Base-by-base conservation (phyloP, 441 rosid genomes). In the Capsella rubella region DNA sequence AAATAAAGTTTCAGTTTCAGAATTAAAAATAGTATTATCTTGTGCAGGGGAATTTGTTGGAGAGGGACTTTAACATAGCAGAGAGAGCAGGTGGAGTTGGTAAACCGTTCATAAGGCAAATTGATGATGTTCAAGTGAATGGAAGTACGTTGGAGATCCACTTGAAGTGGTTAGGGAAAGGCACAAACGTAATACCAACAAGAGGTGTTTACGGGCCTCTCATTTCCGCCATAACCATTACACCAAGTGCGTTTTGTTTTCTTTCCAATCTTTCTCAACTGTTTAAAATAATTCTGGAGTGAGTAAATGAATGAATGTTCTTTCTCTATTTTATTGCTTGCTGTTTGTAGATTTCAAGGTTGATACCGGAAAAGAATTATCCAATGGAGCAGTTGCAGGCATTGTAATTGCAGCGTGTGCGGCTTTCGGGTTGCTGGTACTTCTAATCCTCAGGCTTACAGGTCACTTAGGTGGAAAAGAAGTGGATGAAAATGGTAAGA, bases 131-230 rank as follows among this genome's bases (percentile, higher is more conserved):
- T 49, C 4, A 13, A 0, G 86, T 95, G 7, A 84, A 71, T 51
- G 89, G 86, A 16, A 86, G 82, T 80, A 93, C 99, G 16, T 31
- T 95, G 69, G 94, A 91, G 83, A 87, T 95, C 50, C 92, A 83
- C 75, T 78, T 95, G 40, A 79, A 79, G 31, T 95, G 99, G 98
- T 16, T 74, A 16, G 97, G 99, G 4, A 90, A 87, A 86, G 98
- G 99, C 50, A 93, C 98, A 14, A 85, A 71, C 14, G 76, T 81
- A 10, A 47, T 93, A 73, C 98, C 98, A 9, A 55, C 53, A 0
- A 63, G 91, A 71, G 94, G 96, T 45, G 91, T 86, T 46, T 86
- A 93, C 37, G 99, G 97, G 28, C 98, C 99, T 67, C 92, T 95
- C 51, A 87, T 95, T 73, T 91, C 96, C 8, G 99, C 89, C 55